phyloP scores from a whole-genome alignment of 306 rosid genomes.

The Glycine soja region DNA sequence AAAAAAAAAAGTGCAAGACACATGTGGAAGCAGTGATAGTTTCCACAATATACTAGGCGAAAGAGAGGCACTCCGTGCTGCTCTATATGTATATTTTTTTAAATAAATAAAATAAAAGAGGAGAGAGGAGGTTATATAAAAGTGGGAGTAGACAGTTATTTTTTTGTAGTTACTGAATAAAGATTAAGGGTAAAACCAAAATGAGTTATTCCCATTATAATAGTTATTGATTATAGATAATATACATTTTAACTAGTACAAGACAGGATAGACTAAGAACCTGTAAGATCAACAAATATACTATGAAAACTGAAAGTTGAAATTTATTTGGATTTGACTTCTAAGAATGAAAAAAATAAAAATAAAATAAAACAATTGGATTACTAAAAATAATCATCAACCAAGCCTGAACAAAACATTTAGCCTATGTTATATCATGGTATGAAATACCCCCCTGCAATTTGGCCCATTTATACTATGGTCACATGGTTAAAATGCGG shows the following conservation, averaged over 20 bases:
- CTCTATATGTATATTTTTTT: too few relatives aligned
- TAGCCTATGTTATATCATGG: not conserved
- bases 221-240: not conserved
- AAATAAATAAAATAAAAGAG: too few relatives aligned
- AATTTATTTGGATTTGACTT: not conserved
- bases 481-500: not conserved
- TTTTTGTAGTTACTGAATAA: too few relatives aligned
- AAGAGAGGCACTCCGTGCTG: too few relatives aligned
- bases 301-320: constrained; percentile 1
- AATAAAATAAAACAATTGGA: constrained; percentile 8
- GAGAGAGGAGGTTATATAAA: too few relatives aligned
- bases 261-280: not conserved
- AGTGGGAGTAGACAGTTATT: too few relatives aligned
- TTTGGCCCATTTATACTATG: constrained; percentile 2
- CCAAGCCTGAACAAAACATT: constrained; percentile 10
- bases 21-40: constrained; percentile 5
- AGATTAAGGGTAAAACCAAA: too few relatives aligned
- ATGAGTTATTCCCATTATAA: too few relatives aligned
- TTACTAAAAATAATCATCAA: not conserved
- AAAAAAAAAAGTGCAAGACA: not conserved
- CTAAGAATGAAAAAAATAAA: not conserved
- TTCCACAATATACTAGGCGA: not conserved
- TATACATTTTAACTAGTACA: not conserved
- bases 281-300: constrained; percentile 6
- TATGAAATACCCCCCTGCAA: constrained; percentile 5